Percentiles rank a stretch among this genome's conserved stretches.
These are phyloP conservation scores for Gnomoniopsis sp. DNA, from an alignment of 2,329 filamentous ascomycete genomes.

Conservation along the genomic window DNA sequence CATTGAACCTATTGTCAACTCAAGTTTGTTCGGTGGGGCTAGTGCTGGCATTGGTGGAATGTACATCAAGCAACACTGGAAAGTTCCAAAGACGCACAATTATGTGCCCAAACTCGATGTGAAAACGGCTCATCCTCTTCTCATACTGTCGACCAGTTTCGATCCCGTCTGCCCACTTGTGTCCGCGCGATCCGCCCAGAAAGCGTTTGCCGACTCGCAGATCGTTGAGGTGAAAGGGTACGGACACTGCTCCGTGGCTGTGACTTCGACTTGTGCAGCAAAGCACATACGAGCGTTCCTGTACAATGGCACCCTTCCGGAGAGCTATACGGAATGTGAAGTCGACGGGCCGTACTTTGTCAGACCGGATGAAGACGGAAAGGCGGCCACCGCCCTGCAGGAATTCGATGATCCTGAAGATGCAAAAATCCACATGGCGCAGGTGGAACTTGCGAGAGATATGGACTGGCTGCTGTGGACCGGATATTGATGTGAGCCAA, in stretches of 20 bases:
- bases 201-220: conserved; percentile 33
- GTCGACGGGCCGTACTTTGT: conserved; percentile 37
- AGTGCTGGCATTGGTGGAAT: conserved; percentile 24
- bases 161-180: conserved; percentile 53
- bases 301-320: conserved; percentile 34
- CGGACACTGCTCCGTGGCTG: conserved; percentile 38
- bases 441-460: conserved; percentile 16
- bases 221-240: conserved; percentile 40
- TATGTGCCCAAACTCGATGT: conserved; percentile 27
- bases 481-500: neutral
- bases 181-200: conserved; percentile 34
- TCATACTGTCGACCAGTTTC: conserved; percentile 52
- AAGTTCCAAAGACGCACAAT: conserved; percentile 25
- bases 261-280: conserved; percentile 34
- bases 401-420: conserved; percentile 13
- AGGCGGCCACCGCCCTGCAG: neutral
- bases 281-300: conserved; percentile 35
- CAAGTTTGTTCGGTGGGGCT: conserved; percentile 27
- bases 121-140: conserved; percentile 46
- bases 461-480: conserved; percentile 11
- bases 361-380: conserved; percentile 23
- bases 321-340: conserved; percentile 32
- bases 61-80: conserved; percentile 30
- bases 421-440: conserved; percentile 12
- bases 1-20: conserved; percentile 31